Base-by-base conservation (phyloP, 768 basidiomycete genomes). In the Suillus discolor region DNA sequence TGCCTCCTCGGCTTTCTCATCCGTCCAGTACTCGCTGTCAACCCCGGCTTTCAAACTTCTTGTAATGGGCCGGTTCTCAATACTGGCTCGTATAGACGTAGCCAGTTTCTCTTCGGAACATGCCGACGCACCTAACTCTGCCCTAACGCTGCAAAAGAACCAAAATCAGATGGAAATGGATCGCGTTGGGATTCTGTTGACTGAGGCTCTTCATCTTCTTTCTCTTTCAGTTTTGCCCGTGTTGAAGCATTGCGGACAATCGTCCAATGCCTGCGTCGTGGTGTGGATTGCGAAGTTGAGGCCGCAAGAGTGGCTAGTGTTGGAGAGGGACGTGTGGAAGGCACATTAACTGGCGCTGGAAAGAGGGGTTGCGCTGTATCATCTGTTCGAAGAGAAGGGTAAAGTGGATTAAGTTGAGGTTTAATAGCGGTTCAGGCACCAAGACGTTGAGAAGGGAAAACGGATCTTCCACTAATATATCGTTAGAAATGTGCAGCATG, bases 391-490 rank as follows among this genome's bases (percentile, higher is more conserved):
- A 68, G 67, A 6, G 84, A 77, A 45, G 86, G 83, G 70, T 85
- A 87, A 15, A 93, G 77, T 11, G 90, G 85, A 4, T 81, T 79
- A 16, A 92, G 77, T 42, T 79, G 81, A 4, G 90, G 90, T 31
- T 84, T 81, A n/a, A 75, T 6, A 71, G 81, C 0, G 82, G 80
- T 12, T 91, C 88, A 12, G 89, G 89, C 13, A 85, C 86, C 57
- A 92, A 81, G 42, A 80, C 79, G 20, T 85, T 88, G 2, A 93
- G 81, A 1, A 90, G 76, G 12, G 89, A 83, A 73, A 92, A 92
- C 1, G 91, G 90, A 67, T 92, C 90, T 73, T 93, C 91, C 84
- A 92, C 90, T 92, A 61, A n/a, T 51, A 9, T 62, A 62, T 47
- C 60, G 47, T 68, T 36, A 66, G 64, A 51, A 66, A 41, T 39